Percentiles rank a stretch among this genome's conserved stretches.
phyloP scores from a whole-genome alignment of 495 filamentous ascomycete species.

The Pseudotulostoma volvatum region DNA sequence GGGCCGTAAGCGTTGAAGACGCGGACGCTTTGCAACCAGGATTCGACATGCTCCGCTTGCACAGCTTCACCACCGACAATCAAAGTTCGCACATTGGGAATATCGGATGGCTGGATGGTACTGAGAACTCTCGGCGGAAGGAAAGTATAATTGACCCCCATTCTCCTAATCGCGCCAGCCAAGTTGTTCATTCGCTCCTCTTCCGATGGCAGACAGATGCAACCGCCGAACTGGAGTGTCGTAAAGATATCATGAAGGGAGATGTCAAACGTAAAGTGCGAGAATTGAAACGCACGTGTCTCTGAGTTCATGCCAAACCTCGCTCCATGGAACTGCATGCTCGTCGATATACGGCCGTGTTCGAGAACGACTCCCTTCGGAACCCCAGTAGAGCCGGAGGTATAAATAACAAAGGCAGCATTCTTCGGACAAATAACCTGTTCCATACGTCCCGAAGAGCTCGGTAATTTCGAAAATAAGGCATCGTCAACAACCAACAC shows the following conservation, averaged over 20 bases:
- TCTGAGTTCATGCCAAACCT: too few species aligned
- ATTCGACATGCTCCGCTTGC: slow-evolving; percentile 1
- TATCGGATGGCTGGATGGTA: slow-evolving; percentile 15
- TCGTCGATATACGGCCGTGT: slow-evolving; percentile 56
- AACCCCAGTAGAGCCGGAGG: slow-evolving; percentile 65
- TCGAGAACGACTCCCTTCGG: slow-evolving; percentile 67
- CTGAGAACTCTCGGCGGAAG: slow-evolving; percentile 15
- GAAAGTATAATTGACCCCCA: slow-evolving; percentile 3
- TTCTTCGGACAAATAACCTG: slow-evolving; percentile 1
- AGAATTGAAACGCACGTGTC: slow-evolving; percentile 10
- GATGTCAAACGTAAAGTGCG: slow-evolving; percentile 13
- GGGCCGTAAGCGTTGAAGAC: slow-evolving; percentile 13
- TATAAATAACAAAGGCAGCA: slow-evolving; percentile 37
- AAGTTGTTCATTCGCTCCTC: slow-evolving; percentile 7
- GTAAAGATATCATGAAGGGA: slow-evolving; percentile 8
- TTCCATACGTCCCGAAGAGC: background rate
- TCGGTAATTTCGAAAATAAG: slow-evolving; percentile 18
- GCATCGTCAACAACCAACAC: slow-evolving; percentile 8
- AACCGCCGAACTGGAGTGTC: slow-evolving; percentile 12
- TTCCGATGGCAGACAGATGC: slow-evolving; percentile 14
- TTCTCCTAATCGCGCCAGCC: slow-evolving; percentile 1
- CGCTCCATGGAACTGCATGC: slow-evolving; percentile 58
- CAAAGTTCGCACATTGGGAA: slow-evolving; percentile 20
- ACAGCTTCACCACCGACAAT: slow-evolving; percentile 28
- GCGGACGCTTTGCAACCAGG: slow-evolving; percentile 2